Evolutionary conservation across 192 early-diverging fungal genomes (phyloP), one percentile per base, ranked within the genome.

Genomic region (Ambispora gerdemannii): DNA sequence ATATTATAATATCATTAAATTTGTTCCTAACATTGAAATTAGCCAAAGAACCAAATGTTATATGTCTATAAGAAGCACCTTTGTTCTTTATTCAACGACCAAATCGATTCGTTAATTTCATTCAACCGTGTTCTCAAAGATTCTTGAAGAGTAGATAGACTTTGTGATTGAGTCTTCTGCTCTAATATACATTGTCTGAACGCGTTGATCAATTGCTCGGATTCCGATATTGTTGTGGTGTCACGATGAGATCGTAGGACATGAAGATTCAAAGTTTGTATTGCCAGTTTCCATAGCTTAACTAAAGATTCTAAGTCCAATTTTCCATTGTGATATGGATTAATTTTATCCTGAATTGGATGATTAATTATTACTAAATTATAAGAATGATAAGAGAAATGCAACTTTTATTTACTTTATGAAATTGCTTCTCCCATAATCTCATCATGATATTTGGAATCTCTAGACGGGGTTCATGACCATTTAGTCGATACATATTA

Each of bases 61-160:
- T n/a, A n/a, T n/a, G n/a, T n/a, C n/a, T n/a, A n/a, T n/a, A n/a
- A n/a, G n/a, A n/a, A 60, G 25, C 31, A 63, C 60, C 33, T 22
- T n/a, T 6, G 8, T 32, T 36, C 33, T 33, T 43, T 34, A 22
- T n/a, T 30, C 10, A 63, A 36, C 32, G 4, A 36, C 24, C 33
- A 22, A 8, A 63, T 43, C 3, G 60, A 63, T 63, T 63, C 11
- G 32, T 63, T 43, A 32, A 63, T 63, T 63, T 38, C 60, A 36
- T 38, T 63, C 20, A 63, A 63, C 17, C 60, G 60, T n/a, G 24
- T 36, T 0, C 13, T 31, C 4, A 63, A 63, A 6, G 33, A 43
- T 24, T 63, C 32, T 36, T 63, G 27, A 20, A 63, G 60, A 3
- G 31, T 22, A 36, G 7, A 43, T 19, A 63, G 17, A 36, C 33